Evolutionary conservation across 139 green algal species (phyloP).

Genomic region (Closterium sp.): DNA sequence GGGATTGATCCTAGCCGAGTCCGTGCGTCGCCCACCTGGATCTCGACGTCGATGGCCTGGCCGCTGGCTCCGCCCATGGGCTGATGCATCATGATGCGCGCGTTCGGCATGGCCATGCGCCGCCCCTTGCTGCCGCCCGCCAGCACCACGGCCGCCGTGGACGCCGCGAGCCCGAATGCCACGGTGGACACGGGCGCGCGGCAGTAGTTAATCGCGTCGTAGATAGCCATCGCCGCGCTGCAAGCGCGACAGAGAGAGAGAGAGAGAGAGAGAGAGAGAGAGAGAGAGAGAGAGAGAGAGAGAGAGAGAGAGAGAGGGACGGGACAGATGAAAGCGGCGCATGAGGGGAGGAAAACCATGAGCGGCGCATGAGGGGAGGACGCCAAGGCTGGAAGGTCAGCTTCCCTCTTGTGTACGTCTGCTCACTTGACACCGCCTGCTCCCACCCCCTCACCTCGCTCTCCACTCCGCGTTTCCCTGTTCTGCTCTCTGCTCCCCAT

Average conservation of each 20-base stretch:
- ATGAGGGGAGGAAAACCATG: neutral
- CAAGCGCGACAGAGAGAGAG: neutral
- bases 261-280: neutral
- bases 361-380: neutral
- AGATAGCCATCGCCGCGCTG: slow-evolving; percentile 46
- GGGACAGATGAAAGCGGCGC: neutral
- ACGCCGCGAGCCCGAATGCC: slow-evolving; percentile 39
- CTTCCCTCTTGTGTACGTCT: neutral
- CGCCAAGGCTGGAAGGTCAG: neutral
- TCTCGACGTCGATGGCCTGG: slow-evolving; percentile 81
- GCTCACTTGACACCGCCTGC: too few relatives aligned
- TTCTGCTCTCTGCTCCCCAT: neutral
- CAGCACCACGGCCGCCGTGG: slow-evolving; percentile 46
- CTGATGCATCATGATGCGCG: slow-evolving; percentile 77
- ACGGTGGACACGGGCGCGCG: slow-evolving; percentile 64
- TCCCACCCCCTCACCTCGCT: neutral
- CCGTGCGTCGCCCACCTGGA: slow-evolving; percentile 76
- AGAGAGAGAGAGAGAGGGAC: neutral
- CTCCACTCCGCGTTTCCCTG: neutral
- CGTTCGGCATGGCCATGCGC: slow-evolving; percentile 80
- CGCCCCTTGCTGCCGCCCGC: slow-evolving; percentile 83
- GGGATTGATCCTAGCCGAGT: too few relatives aligned
- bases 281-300: neutral
- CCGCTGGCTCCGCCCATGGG: slow-evolving; percentile 83
- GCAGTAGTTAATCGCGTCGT: slow-evolving; percentile 87